Evolutionary conservation across 2,329 filamentous ascomycete genomes (phyloP).

Genomic region (Hypoxylon sp.): DNA sequence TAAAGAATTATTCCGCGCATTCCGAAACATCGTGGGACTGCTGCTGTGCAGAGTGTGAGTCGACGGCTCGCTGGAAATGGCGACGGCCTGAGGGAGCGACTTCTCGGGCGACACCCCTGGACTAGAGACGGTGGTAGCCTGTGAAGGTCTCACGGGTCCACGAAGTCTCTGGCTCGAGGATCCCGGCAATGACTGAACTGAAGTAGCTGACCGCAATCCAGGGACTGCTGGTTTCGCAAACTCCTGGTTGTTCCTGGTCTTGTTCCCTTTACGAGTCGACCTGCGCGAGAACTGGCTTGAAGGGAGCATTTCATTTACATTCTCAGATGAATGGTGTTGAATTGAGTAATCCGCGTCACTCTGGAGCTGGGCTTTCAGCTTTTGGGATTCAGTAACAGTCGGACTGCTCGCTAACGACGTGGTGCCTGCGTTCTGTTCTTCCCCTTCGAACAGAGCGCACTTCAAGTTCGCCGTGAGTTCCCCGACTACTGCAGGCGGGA

Average conservation of each 20-base stretch:
- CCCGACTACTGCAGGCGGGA: slow-evolving; percentile 69
- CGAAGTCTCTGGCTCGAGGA: slow-evolving; percentile 37
- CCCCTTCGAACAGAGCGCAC: slow-evolving; percentile 60
- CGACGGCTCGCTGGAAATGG: slow-evolving; percentile 36
- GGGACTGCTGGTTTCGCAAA: slow-evolving; percentile 44
- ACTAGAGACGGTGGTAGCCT: slow-evolving; percentile 59
- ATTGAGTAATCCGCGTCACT: slow-evolving; percentile 60
- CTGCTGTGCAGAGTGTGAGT: slow-evolving; percentile 27
- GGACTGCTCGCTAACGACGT: slow-evolving; percentile 26
- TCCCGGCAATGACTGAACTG: slow-evolving; percentile 29
- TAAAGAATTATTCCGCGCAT: slow-evolving; percentile 42
- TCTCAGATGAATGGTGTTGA: slow-evolving; percentile 47
- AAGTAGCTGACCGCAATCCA: slow-evolving; percentile 33
- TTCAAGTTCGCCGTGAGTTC: slow-evolving; percentile 70
- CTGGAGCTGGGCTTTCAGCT: slow-evolving; percentile 64
- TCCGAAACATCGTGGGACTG: slow-evolving; percentile 40
- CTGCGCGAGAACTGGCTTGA: slow-evolving; percentile 50
- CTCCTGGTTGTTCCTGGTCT: not conserved
- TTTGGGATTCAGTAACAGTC: slow-evolving; percentile 60
- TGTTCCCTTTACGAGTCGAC: slow-evolving; percentile 21
- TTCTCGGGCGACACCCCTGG: slow-evolving; percentile 51
- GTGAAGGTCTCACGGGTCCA: slow-evolving; percentile 54
- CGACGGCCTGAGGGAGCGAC: slow-evolving; percentile 42
- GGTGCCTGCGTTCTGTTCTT: slow-evolving; percentile 44
- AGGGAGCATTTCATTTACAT: slow-evolving; percentile 49